A percentile compares a stretch with the other conserved stretches of the same genome.
phyloP scores from a whole-genome alignment of 441 rosid species.

The Pelargonium australe region DNA sequence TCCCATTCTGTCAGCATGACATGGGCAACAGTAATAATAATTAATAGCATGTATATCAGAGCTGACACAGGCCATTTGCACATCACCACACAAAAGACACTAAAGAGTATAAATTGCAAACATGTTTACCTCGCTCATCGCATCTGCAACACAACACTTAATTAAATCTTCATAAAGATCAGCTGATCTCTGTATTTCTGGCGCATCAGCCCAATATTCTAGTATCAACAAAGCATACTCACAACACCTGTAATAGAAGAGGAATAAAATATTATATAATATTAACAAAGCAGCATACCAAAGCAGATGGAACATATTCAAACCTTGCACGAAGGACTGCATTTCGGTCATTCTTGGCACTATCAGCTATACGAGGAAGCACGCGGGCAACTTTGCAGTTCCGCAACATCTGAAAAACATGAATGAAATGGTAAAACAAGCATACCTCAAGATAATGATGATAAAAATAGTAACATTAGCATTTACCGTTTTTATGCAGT shows the following conservation, averaged over 20 bases:
- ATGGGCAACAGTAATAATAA: not conserved
- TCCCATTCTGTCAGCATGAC: not conserved
- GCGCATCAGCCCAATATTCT: slow-evolving; percentile 96
- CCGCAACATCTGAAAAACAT: slow-evolving; percentile 68
- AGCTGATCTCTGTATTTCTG: slow-evolving; percentile 86
- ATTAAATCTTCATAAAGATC: slow-evolving; percentile 89
- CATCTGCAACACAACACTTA: slow-evolving; percentile 91
- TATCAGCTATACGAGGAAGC: slow-evolving; percentile 88
- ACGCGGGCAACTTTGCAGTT: slow-evolving; percentile 90
- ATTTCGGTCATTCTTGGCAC: slow-evolving; percentile 86
- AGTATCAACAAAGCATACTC: slow-evolving; percentile 87
- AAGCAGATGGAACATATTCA: slow-evolving; percentile 16
- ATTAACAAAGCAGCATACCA: slow-evolving; percentile 17
- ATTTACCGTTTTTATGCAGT: slow-evolving; percentile 91
- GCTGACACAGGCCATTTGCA: not conserved
- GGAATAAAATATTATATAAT: slow-evolving; percentile 14
- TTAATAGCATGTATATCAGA: not conserved
- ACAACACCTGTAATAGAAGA: slow-evolving; percentile 60
- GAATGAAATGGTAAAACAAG: slow-evolving; percentile 10
- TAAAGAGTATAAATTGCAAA: slow-evolving; percentile 12
- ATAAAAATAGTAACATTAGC: slow-evolving; percentile 8
- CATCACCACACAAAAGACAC: not conserved
- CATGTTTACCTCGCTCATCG: slow-evolving; percentile 89
- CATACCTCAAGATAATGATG: slow-evolving; percentile 12
- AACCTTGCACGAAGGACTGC: slow-evolving; percentile 96